A percentile compares a stretch with the other conserved stretches of the same genome.
phyloP scores from a whole-genome alignment of 345 rosid genomes.

The Sisymbrium irio region DNA sequence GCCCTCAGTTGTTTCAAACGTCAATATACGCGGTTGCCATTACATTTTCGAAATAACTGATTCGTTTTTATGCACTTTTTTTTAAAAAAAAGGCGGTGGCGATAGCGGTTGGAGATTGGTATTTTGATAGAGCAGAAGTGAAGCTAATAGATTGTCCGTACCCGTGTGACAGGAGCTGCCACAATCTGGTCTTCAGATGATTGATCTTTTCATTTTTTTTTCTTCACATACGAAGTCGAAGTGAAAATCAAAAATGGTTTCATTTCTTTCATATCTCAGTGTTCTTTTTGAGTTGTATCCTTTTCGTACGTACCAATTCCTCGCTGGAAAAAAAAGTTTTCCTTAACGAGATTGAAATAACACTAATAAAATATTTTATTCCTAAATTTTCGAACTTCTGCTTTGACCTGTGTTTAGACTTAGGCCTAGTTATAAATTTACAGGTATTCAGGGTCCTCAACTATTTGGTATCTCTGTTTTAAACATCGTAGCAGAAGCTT shows the following conservation, averaged over 20 bases:
- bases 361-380: too few relatives aligned
- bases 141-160: slow-evolving; percentile 82
- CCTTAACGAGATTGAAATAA: slow-evolving; percentile 1
- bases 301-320: neutral
- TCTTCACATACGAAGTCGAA: neutral
- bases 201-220: neutral
- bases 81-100: too few relatives aligned
- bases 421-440: too few relatives aligned
- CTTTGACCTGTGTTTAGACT: too few relatives aligned
- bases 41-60: neutral
- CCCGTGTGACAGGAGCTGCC: slow-evolving; percentile 90
- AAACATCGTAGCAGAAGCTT: too few relatives aligned
- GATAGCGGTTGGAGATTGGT: slow-evolving; percentile 93
- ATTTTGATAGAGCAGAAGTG: slow-evolving; percentile 59
- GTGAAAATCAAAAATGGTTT: neutral
- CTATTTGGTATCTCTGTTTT: too few relatives aligned
- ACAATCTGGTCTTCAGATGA: slow-evolving; percentile 81
- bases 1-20: neutral
- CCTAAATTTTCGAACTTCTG: too few relatives aligned
- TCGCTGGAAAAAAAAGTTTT: neutral
- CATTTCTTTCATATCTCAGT: slow-evolving; percentile 2
- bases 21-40: neutral
- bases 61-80: too few relatives aligned
- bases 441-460: too few relatives aligned
- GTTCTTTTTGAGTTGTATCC: slow-evolving; percentile 13